Percentiles rank a stretch among this genome's conserved stretches.
Evolutionary conservation across 371 early-diverging fungal species (phyloP).

Genomic region (Zychaea mexicana): DNA sequence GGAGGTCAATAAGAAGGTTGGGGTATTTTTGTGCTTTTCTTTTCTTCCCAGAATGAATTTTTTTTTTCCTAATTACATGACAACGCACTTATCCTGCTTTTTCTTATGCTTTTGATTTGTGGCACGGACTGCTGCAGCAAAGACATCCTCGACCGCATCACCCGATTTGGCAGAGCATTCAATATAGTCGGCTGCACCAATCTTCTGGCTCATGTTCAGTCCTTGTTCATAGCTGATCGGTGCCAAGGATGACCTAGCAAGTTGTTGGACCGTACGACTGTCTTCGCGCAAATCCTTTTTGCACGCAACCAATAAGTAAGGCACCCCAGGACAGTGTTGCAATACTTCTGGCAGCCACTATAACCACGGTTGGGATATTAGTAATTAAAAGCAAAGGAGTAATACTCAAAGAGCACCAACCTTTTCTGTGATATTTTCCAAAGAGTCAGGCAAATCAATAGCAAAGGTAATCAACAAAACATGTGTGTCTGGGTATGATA

Average conservation of each 20-base stretch:
- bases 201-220: not conserved
- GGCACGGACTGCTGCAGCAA: constrained; percentile 14
- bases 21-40: not conserved
- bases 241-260: constrained; percentile 19
- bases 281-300: constrained; percentile 56
- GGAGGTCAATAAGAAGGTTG: too few species aligned
- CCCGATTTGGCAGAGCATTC: constrained; percentile 18
- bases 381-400: not conserved
- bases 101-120: constrained; percentile 3
- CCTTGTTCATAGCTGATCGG: constrained; percentile 30
- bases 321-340: constrained; percentile 38
- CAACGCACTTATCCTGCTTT: constrained; percentile 20
- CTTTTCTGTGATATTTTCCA: constrained; percentile 56
- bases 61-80: constrained; percentile 25
- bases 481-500: constrained; percentile 52
- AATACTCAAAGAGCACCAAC: constrained; percentile 8
- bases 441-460: constrained; percentile 59
- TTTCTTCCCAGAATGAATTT: too few species aligned
- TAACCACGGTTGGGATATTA: not conserved
- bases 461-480: constrained; percentile 57
- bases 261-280: constrained; percentile 19
- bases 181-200: constrained; percentile 14
- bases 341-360: constrained; percentile 57
- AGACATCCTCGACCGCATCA: constrained; percentile 15
- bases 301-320: constrained; percentile 50